Conservation (phyloP, 371 early-diverging fungal species). For the Mortierella polycephala region DNA sequence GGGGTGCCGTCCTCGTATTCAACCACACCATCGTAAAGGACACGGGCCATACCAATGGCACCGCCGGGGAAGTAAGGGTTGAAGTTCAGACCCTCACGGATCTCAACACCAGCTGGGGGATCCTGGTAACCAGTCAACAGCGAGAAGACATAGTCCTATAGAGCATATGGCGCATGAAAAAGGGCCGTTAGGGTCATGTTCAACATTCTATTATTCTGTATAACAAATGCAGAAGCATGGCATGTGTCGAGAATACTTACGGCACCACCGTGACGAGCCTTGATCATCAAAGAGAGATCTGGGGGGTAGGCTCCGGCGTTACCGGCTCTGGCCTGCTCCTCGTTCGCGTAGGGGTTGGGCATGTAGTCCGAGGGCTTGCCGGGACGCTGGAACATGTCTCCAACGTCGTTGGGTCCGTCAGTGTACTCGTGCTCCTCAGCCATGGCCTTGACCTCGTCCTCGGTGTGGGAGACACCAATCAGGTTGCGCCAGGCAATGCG, state of each 20-base stretch:
- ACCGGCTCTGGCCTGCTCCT: slow-evolving; percentile 96
- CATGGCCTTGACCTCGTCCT: slow-evolving; percentile 93
- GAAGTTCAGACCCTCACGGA: slow-evolving; percentile 91
- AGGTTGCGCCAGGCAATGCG: slow-evolving; percentile 95
- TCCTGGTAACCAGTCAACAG: slow-evolving; percentile 96
- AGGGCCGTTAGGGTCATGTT: too few relatives aligned
- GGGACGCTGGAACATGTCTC: slow-evolving; percentile 94
- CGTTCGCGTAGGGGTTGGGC: slow-evolving; percentile 95
- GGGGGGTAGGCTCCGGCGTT: slow-evolving; percentile 98
- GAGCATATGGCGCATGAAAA: too few relatives aligned
- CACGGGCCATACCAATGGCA: slow-evolving; percentile 97
- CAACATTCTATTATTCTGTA: too few relatives aligned
- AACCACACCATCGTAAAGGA: slow-evolving; percentile 93
- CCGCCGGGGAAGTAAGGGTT: slow-evolving; percentile 99
- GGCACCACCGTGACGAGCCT: slow-evolving; percentile 95
- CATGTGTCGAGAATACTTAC: too few relatives aligned
- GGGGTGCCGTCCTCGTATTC: slow-evolving; percentile 99
- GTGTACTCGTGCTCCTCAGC: slow-evolving; percentile 92
- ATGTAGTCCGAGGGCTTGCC: slow-evolving; percentile 97
- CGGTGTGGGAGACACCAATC: slow-evolving; percentile 87
- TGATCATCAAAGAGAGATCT: slow-evolving; percentile 94
- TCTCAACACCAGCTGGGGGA: slow-evolving; percentile 94
- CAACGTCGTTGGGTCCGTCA: slow-evolving; percentile 96
- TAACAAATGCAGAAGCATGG: too few relatives aligned
- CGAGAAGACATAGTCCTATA: slow-evolving; percentile 93